Conservation (phyloP, 257 asterid species). For the Salvia hispanica region DNA sequence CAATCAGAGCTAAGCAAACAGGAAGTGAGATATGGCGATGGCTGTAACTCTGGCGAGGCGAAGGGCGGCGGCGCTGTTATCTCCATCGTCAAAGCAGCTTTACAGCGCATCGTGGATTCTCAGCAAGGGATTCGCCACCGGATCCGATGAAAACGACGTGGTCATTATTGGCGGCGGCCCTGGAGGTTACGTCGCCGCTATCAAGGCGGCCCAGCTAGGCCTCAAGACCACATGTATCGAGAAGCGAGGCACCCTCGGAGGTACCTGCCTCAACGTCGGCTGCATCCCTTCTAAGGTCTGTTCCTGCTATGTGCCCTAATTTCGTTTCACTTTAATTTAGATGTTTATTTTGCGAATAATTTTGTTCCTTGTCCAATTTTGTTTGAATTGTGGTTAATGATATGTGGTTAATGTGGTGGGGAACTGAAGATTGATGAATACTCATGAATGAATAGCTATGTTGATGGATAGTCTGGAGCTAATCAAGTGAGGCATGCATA, state of each 20-base stretch:
- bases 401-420: neutral
- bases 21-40: conserved; percentile 48
- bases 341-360: conserved; percentile 13
- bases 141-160: conserved; percentile 88
- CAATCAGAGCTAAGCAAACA: neutral
- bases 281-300: conserved; percentile 96
- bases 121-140: conserved; percentile 57
- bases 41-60: conserved; percentile 55
- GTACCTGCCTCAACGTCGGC: conserved; percentile 97
- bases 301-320: neutral
- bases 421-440: neutral
- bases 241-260: conserved; percentile 96
- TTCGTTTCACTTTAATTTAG: neutral
- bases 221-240: conserved; percentile 97
- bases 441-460: neutral
- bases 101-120: conserved; percentile 26
- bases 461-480: conserved; percentile 10
- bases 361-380: no score
- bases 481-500: neutral
- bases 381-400: neutral
- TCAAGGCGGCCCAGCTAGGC: conserved; percentile 98
- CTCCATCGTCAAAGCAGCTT: conserved; percentile 39
- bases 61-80: conserved; percentile 38
- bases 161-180: conserved; percentile 98
- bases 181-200: conserved; percentile 98